Evolutionary conservation across 139 green algal species (phyloP).

Genomic region (Bryopsis sp.): DNA sequence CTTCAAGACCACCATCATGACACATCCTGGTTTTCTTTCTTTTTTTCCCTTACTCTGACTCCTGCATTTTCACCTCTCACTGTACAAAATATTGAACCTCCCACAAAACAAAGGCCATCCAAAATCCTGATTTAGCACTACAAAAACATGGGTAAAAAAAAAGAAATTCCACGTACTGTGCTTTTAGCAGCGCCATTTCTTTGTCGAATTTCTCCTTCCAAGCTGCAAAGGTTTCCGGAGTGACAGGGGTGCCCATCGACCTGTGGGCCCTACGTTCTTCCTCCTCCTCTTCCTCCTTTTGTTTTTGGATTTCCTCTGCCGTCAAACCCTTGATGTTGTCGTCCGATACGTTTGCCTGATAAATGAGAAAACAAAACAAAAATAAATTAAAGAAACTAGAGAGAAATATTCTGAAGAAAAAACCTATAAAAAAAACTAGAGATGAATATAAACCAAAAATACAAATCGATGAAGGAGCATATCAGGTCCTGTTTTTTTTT

Average conservation of each 20-base stretch:
- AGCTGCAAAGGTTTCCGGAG: conserved; percentile 51
- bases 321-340: no score
- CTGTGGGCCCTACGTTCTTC: conserved; percentile 44
- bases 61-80: not conserved
- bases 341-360: not conserved
- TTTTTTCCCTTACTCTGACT: not conserved
- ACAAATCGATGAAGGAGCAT: no score
- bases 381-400: no score
- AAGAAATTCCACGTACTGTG: not conserved
- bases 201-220: conserved; percentile 55
- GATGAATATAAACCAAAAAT: no score
- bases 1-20: no score
- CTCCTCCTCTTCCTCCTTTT: conserved; percentile 53
- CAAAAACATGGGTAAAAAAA: not conserved
- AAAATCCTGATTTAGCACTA: not conserved
- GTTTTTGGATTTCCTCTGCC: conserved; percentile 16
- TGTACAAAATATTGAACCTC: not conserved
- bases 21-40: not conserved
- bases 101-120: not conserved
- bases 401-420: no score
- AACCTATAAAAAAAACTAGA: no score
- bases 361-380: conserved; percentile 4
- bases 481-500: no score
- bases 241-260: conserved; percentile 58
- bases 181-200: conserved; percentile 12